A percentile compares a stretch with the other conserved stretches of the same genome.
Evolutionary conservation across 805 yeast species (phyloP).

Genomic region (Yarrowia bubula): DNA sequence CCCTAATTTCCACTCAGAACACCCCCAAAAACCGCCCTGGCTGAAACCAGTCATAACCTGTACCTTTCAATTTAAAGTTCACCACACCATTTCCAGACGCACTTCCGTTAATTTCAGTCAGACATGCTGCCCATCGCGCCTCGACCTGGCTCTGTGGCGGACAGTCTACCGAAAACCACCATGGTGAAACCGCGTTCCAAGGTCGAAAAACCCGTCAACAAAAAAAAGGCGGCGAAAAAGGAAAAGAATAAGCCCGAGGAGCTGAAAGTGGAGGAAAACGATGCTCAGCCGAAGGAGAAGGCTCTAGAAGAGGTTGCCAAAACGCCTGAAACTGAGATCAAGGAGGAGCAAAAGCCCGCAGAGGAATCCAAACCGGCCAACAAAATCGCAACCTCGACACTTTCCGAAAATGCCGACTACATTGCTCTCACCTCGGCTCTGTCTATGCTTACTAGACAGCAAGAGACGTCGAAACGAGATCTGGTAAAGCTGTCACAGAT

Average conservation of each 20-base stretch:
- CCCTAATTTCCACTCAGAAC: too few relatives aligned
- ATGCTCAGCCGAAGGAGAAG: not conserved
- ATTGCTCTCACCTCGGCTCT: conserved; percentile 38
- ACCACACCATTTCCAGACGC: not conserved
- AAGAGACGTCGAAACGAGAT: conserved; percentile 33
- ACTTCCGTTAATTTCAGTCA: not conserved
- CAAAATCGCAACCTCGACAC: not conserved
- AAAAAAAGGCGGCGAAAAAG: not conserved
- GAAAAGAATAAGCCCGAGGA: not conserved
- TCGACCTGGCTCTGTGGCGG: not conserved
- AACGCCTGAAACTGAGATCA: not conserved
- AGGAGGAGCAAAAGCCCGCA: not conserved
- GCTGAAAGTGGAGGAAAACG: not conserved
- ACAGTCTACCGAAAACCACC: not conserved
- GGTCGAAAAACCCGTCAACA: not conserved
- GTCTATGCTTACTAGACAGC: conserved; percentile 34
- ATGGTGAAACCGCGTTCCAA: conserved; percentile 2
- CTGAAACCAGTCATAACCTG: not conserved
- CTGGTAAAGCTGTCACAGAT: conserved; percentile 33
- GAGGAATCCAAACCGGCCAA: not conserved
- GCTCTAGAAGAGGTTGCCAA: not conserved
- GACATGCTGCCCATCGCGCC: not conserved
- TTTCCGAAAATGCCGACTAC: conserved; percentile 34
- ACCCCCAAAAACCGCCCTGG: too few relatives aligned
- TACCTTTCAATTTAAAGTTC: not conserved